These are phyloP conservation scores for Chrysoporthe deuterocubensis DNA, from an alignment of 2,329 filamentous ascomycete genomes.

Conservation along the genomic window DNA sequence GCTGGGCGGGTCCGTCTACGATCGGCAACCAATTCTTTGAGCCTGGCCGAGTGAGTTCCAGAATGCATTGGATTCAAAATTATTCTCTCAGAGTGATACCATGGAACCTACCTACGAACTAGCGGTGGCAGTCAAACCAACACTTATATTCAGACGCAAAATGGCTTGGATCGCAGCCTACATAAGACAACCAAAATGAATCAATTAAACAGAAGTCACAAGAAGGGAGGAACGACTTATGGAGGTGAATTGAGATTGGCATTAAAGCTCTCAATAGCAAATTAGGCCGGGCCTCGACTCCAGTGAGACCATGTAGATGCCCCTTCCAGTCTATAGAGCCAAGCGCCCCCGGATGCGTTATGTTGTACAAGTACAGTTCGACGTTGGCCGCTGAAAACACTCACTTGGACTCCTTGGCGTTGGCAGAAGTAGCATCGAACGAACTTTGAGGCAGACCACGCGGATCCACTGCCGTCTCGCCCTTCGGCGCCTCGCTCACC, in stretches of 20 bases:
- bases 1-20: neutral
- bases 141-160: neutral
- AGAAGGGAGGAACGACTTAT: too few relatives aligned
- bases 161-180: neutral
- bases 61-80: constrained; percentile 5
- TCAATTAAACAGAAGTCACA: neutral
- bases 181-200: neutral
- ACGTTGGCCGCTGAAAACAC: neutral
- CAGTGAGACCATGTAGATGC: neutral
- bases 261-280: neutral
- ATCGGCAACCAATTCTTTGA: neutral
- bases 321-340: neutral
- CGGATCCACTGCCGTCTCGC: constrained; percentile 22
- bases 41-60: neutral
- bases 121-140: neutral
- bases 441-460: constrained; percentile 34
- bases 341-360: constrained; percentile 30
- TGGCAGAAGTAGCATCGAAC: constrained; percentile 40
- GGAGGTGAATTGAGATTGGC: constrained; percentile 14
- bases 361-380: constrained; percentile 33
- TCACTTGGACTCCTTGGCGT: constrained; percentile 30
- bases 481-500: neutral
- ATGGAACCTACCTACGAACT: neutral
- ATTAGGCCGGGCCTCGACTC: neutral
- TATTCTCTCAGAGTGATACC: neutral